Evolutionary conservation across 768 basidiomycete species (phyloP).

Genomic region (Collybia sp.): DNA sequence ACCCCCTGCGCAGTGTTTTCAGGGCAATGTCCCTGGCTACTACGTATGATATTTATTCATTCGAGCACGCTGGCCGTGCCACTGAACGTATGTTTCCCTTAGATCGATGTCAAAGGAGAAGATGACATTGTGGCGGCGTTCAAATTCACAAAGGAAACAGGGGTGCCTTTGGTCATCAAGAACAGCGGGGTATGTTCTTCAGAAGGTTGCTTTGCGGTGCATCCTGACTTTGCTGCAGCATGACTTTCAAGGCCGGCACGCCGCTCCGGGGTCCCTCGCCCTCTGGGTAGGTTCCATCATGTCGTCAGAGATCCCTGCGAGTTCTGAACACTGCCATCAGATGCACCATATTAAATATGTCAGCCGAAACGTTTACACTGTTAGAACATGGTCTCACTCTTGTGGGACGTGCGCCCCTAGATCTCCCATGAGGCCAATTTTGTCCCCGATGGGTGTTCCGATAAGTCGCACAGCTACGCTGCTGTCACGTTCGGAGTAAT

Average conservation of each 20-base stretch:
- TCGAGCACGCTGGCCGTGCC: not conserved
- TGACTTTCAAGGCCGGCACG: conserved; percentile 45
- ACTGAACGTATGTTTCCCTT: not conserved
- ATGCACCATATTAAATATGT: conserved; percentile 37
- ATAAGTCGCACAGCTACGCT: conserved; percentile 9
- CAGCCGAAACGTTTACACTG: not conserved
- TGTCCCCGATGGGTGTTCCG: conserved; percentile 28
- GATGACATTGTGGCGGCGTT: conserved; percentile 41
- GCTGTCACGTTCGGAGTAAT: conserved; percentile 7
- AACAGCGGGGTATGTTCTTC: conserved; percentile 43
- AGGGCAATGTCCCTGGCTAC: conserved; percentile 32
- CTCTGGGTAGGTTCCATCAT: conserved; percentile 43
- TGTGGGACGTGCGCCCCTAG: conserved; percentile 19
- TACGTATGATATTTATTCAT: conserved; percentile 23
- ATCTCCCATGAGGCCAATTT: conserved; percentile 29
- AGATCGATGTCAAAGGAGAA: conserved; percentile 36
- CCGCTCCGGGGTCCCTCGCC: conserved; percentile 34
- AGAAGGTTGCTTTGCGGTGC: not conserved
- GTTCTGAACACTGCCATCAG: conserved; percentile 13
- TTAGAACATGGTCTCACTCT: not conserved
- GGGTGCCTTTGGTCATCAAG: conserved; percentile 39
- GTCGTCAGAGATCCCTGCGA: not conserved
- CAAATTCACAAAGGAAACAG: conserved; percentile 31
- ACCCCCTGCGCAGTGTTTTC: conserved; percentile 23
- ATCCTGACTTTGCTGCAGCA: conserved; percentile 24